Evolutionary conservation across 2,329 filamentous ascomycete genomes (phyloP), one percentile per base, ranked within the genome.

Genomic region (Leptographium flavum): DNA sequence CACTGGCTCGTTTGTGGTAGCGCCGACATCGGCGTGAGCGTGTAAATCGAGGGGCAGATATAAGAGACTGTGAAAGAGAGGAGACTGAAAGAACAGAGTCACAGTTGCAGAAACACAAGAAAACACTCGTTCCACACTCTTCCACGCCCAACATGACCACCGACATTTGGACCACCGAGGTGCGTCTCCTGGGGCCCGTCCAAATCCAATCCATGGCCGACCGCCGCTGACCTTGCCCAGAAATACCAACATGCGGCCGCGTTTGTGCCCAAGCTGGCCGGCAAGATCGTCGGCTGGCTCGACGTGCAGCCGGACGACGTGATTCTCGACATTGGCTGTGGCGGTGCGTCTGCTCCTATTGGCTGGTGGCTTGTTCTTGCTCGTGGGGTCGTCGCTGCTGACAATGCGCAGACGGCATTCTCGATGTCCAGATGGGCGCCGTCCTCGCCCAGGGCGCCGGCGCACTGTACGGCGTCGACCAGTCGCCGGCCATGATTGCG

Each of bases 241-340:
- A 69, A 69, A 28, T 82, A 81, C 55, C 71, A 76, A 48, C 63
- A 71, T 47, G 70, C 76, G 2, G 78, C 77, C 8, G 71, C 73
- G 0, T 82, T 81, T 53, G 77, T 81, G 9, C 76, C 78, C 4
- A 74, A 76, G 54, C 62, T 81, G 10, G 70, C 76, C 1, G 67
- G 65, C 15, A 79, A 75, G 48, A 65, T 81, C 5, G 54, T 79
- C 11, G 57, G 65, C 39, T 80, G 74, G 69, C 63, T 82, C 0
- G 68, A 78, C 51, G 66, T 76, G 1, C 66, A 75, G 47, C 64
- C 68, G 25, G 69, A 74, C 50, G 77, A 82, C 55, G 57, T 63
- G 15, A 67, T 82, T 21, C 62, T 82, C 2, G 78, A 82, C 50
- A 60, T 82, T 44, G 78, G 78, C 14, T 82, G 78, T 52, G 78